Percentiles rank a stretch among this genome's conserved stretches.
Conservation (phyloP, 2,329 filamentous ascomycete genomes). For the Fusarium goolgardi region DNA sequence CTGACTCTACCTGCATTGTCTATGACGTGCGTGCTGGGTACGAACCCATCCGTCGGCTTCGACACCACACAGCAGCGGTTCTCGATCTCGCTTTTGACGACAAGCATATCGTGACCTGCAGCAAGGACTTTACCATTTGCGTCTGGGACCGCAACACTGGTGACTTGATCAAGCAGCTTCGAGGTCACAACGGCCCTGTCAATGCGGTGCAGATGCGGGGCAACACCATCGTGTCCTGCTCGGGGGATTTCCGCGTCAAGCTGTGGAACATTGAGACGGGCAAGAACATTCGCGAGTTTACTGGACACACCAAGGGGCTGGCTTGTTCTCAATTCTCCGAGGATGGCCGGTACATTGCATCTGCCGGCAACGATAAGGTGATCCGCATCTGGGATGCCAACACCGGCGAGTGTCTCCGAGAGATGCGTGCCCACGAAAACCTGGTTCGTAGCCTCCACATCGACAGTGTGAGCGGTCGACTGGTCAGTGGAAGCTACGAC, state of each 20-base stretch:
- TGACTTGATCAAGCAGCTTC: conserved; percentile 78
- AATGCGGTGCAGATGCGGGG: conserved; percentile 96
- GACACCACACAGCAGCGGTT: conserved; percentile 85
- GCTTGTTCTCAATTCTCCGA: conserved; percentile 97
- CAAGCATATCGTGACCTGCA: conserved; percentile 94
- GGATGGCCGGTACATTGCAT: conserved; percentile 92
- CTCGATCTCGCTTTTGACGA: conserved; percentile 94
- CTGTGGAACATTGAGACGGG: conserved; percentile 95
- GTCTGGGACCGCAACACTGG: conserved; percentile 92
- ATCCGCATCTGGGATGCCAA: conserved; percentile 97
- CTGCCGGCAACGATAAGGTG: conserved; percentile 93
- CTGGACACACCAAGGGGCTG: conserved; percentile 89
- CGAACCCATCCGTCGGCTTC: conserved; percentile 80
- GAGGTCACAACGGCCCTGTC: conserved; percentile 89
- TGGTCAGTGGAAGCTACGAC: conserved; percentile 94
- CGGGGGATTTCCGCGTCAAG: conserved; percentile 91
- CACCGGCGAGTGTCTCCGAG: conserved; percentile 83
- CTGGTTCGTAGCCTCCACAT: conserved; percentile 92
- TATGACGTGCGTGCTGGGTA: conserved; percentile 86
- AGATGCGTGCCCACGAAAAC: conserved; percentile 84
- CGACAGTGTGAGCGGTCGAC: conserved; percentile 84
- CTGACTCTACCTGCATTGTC: conserved; percentile 89
- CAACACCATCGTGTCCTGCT: conserved; percentile 92
- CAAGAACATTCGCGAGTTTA: conserved; percentile 88
- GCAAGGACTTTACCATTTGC: conserved; percentile 93